These are phyloP conservation scores for Leishmania martiniquensis DNA, from an alignment of 208 protist genomes.

Conservation along the genomic window DNA sequence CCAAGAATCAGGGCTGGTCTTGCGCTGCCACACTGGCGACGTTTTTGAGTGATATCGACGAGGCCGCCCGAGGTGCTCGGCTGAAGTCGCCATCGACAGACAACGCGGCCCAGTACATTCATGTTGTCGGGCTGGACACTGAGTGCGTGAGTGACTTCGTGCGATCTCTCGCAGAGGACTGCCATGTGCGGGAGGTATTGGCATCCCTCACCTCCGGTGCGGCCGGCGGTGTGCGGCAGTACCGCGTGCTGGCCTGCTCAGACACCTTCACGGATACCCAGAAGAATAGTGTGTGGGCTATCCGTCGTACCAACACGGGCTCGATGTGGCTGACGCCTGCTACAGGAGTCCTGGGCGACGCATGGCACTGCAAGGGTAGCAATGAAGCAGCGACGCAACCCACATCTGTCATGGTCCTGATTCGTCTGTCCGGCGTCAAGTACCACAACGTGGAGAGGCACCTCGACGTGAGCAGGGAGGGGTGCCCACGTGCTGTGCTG, in stretches of 20 bases:
- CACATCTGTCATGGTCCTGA: slow-evolving; percentile 13
- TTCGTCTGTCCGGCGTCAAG: slow-evolving; percentile 43
- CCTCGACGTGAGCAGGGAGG: not conserved
- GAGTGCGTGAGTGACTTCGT: slow-evolving; percentile 32
- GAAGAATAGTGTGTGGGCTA: slow-evolving; percentile 64
- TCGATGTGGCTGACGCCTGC: slow-evolving; percentile 24
- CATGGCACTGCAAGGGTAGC: slow-evolving; percentile 33
- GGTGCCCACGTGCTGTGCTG: slow-evolving; percentile 22
- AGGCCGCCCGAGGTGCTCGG: slow-evolving; percentile 4
- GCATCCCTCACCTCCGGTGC: not conserved
- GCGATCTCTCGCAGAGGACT: slow-evolving; percentile 1
- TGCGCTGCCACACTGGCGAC: slow-evolving; percentile 38
- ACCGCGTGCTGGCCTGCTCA: slow-evolving; percentile 61
- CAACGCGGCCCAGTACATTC: slow-evolving; percentile 17
- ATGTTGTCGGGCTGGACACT: slow-evolving; percentile 34
- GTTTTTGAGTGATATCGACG: slow-evolving; percentile 40
- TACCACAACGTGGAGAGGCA: slow-evolving; percentile 52
- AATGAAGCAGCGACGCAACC: slow-evolving; percentile 7
- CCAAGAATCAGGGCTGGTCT: slow-evolving; percentile 21
- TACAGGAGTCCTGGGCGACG: slow-evolving; percentile 47
- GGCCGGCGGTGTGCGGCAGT: not conserved
- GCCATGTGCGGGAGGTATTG: not conserved
- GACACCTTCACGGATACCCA: slow-evolving; percentile 46
- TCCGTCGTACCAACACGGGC: slow-evolving; percentile 14
- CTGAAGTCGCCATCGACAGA: slow-evolving; percentile 1